Evolutionary conservation across 352 stramenopile species (phyloP).

Genomic region (Phytophthora hibernalis): DNA sequence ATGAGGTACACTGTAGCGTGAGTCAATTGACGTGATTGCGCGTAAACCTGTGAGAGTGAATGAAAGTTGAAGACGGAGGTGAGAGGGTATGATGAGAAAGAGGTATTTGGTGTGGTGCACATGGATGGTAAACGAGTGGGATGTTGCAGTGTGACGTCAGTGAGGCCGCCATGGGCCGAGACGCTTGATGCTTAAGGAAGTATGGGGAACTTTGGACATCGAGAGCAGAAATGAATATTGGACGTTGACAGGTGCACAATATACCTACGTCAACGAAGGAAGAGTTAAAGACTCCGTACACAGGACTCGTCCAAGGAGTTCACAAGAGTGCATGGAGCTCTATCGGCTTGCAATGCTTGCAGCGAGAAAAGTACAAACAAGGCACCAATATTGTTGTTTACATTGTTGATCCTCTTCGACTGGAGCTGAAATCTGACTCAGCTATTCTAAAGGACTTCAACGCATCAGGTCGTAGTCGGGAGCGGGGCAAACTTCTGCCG

Average conservation of each 20-base stretch:
- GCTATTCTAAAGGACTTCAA: not conserved
- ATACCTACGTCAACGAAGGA: too few species aligned
- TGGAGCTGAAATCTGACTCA: not conserved
- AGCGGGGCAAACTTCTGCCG: constrained; percentile 53
- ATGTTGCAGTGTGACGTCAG: constrained; percentile 27
- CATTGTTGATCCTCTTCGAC: not conserved
- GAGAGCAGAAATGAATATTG: not conserved
- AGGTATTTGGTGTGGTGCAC: constrained; percentile 17
- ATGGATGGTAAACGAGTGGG: constrained; percentile 8
- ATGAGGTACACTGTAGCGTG: not conserved
- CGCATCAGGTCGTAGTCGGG: constrained; percentile 3
- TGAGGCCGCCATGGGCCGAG: not conserved
- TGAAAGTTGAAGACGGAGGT: constrained; percentile 15
- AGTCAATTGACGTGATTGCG: constrained; percentile 17
- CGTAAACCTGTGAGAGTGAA: constrained; percentile 3
- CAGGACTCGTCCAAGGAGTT: too few species aligned
- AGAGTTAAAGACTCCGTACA: too few species aligned
- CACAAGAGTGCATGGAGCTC: too few species aligned
- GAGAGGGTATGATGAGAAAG: not conserved
- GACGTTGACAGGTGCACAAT: too few species aligned
- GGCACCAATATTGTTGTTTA: too few species aligned
- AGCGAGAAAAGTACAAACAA: too few species aligned
- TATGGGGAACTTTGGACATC: not conserved
- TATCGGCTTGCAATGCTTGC: too few species aligned
- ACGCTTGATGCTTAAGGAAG: constrained; percentile 16